phyloP scores from a whole-genome alignment of 2,329 filamentous ascomycete genomes.

The Fusarium clavum region DNA sequence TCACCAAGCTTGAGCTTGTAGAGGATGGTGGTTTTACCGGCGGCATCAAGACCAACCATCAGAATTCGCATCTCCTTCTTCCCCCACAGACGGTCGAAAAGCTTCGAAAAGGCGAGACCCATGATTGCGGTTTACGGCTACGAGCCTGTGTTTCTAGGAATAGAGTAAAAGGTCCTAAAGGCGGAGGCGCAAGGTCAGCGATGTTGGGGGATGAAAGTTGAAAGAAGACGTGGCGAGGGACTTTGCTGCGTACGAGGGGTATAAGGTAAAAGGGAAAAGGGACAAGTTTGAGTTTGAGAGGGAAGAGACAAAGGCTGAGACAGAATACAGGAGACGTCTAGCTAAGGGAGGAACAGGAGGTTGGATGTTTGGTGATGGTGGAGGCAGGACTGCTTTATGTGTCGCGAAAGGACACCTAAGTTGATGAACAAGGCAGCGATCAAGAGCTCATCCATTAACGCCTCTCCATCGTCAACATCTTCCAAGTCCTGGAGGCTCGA shows the following conservation, averaged over 20 bases:
- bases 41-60: conserved; percentile 99
- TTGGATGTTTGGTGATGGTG: conserved; percentile 41
- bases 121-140: conserved; percentile 74
- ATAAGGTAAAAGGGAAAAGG: conserved; percentile 17
- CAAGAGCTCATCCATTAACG: conserved; percentile 26
- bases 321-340: conserved; percentile 24
- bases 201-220: conserved; percentile 22
- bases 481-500: conserved; percentile 13
- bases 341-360: conserved; percentile 37
- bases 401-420: conserved; percentile 48
- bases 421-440: conserved; percentile 43
- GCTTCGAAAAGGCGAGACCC: conserved; percentile 97
- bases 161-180: conserved; percentile 43
- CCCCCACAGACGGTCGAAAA: conserved; percentile 96
- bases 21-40: conserved; percentile 99
- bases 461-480: conserved; percentile 20
- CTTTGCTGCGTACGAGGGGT: conserved; percentile 22
- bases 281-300: conserved; percentile 18
- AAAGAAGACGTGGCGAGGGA: conserved; percentile 34
- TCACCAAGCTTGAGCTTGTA: conserved; percentile 99
- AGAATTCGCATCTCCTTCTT: conserved; percentile 99
- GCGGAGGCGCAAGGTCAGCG: conserved; percentile 38
- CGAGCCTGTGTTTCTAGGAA: conserved; percentile 47
- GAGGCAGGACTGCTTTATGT: conserved; percentile 43
- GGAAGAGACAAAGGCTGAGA: conserved; percentile 34